A percentile compares a stretch with the other conserved stretches of the same genome.
phyloP scores from a whole-genome alignment of 169 alveolate species.

The Plasmodium chabaudi region DNA sequence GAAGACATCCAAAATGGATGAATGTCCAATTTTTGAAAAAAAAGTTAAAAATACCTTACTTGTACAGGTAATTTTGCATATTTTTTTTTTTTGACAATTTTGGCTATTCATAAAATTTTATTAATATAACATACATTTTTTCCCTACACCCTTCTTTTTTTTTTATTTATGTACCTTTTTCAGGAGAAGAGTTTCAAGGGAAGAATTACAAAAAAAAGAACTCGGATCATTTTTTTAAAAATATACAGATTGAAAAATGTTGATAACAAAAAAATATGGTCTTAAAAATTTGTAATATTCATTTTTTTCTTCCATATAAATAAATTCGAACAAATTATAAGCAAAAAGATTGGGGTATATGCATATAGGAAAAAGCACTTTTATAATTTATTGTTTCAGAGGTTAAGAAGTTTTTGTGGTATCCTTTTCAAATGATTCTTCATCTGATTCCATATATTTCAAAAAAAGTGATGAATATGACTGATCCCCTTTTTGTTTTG shows the following conservation, averaged over 20 bases:
- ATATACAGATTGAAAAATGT: not conserved
- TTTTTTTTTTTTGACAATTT: constrained; percentile 2
- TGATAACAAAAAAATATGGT: no score
- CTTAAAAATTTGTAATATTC: no score
- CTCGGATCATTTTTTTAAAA: constrained; percentile 70
- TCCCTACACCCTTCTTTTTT: not conserved
- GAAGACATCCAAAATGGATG: constrained; percentile 86
- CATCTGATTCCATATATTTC: constrained; percentile 70
- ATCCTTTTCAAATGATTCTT: constrained; percentile 5
- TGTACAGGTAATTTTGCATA: constrained; percentile 55
- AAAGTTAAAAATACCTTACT: constrained; percentile 62
- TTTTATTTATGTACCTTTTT: not conserved
- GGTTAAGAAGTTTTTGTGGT: not conserved
- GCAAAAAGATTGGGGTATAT: not conserved
- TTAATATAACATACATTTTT: not conserved
- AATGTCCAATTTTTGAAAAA: constrained; percentile 65
- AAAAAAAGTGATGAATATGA: constrained; percentile 65
- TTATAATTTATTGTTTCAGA: not conserved
- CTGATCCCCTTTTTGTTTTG: constrained; percentile 34
- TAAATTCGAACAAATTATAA: not conserved
- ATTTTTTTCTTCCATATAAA: not conserved
- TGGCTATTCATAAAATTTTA: not conserved
- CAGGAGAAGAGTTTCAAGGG: constrained; percentile 67
- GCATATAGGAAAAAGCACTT: not conserved
- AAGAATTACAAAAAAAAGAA: constrained; percentile 73